These are phyloP conservation scores for Coffea canephora DNA, from an alignment of 257 asterid species.

Conservation along the genomic window DNA sequence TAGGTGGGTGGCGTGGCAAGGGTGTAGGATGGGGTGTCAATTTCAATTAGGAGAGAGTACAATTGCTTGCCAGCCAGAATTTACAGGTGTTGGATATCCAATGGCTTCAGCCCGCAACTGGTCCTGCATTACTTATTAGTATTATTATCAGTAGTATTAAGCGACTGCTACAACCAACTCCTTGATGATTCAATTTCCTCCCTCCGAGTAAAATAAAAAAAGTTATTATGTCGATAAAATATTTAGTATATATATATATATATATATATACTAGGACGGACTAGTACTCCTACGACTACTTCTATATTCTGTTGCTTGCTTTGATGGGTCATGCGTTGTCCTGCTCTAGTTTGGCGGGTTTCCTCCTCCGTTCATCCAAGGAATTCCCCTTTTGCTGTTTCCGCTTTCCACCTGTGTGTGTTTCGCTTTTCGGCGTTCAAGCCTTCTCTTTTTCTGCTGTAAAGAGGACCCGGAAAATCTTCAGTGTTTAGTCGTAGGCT, in stretches of 20 bases:
- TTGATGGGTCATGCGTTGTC: too few relatives aligned
- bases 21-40: constrained; percentile 5
- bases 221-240: too few relatives aligned
- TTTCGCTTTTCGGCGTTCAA: neutral
- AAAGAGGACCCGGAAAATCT: too few relatives aligned
- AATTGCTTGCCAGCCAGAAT: constrained; percentile 1
- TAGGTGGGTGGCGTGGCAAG: constrained; percentile 2
- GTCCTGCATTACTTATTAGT: neutral
- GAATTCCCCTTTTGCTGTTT: neutral
- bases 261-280: too few relatives aligned
- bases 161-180: too few relatives aligned
- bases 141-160: too few relatives aligned
- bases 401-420: neutral
- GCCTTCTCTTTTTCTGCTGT: neutral
- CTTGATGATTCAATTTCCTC: too few relatives aligned
- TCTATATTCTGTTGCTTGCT: too few relatives aligned
- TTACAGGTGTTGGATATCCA: constrained; percentile 6
- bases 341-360: neutral
- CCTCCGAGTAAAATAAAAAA: too few relatives aligned
- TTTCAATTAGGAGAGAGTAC: neutral
- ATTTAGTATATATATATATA: too few relatives aligned
- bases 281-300: too few relatives aligned
- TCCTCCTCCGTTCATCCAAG: neutral
- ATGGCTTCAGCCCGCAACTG: neutral
- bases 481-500: too few relatives aligned